Base-by-base conservation (phyloP, 768 basidiomycete genomes). In the Nidula microcarpa region DNA sequence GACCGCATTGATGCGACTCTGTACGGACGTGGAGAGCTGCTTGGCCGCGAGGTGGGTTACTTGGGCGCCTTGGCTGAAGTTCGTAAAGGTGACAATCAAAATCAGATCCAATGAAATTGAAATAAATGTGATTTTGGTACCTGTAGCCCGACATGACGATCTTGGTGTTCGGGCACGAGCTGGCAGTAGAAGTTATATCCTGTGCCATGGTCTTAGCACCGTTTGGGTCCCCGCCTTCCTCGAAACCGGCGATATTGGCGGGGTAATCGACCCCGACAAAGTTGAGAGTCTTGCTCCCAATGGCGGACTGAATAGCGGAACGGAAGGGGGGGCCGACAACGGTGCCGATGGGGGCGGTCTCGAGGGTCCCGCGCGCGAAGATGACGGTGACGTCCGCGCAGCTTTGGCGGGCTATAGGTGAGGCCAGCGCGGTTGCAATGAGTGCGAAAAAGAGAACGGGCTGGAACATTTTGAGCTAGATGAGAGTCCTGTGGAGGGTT, bases 241-340 rank as follows among this genome's bases (percentile, higher is more conserved):
- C 53, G 60, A 72, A 75, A 3, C 74, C 72, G 14, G 59, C 60
- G 18, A 73, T 57, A 23, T 51, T 59, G 1, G 74, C 73, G 0
- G 73, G 57, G 36, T 75, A 75, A 48, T 67, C 50, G 17, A 75
- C 67, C 11, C 73, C 73, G 8, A 62, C 57, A 51, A 76, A 74
- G 14, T 57, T 65, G n/a, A 74, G 59, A 0, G 68, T 59, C 54
- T 59, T 63, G 1, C 62, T 55, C 1, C 61, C 67, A 8, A 74
- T 53, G 0, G 67, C 66, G 5, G 53, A 48, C 43, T 56, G 53
- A 11, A 75, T 63, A 0, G 69, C 71, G 0, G 61, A 13, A 43
- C 62, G 53, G 60, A 76, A 68, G 13, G 67, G 69, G 7, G 73
- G 73, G 3, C 73, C 74, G 16, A 74, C 71, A 43, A 72, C 54